These are phyloP conservation scores for Colletotrichum chrysophilum DNA, from an alignment of 2,329 filamentous ascomycete genomes.

Conservation along the genomic window DNA sequence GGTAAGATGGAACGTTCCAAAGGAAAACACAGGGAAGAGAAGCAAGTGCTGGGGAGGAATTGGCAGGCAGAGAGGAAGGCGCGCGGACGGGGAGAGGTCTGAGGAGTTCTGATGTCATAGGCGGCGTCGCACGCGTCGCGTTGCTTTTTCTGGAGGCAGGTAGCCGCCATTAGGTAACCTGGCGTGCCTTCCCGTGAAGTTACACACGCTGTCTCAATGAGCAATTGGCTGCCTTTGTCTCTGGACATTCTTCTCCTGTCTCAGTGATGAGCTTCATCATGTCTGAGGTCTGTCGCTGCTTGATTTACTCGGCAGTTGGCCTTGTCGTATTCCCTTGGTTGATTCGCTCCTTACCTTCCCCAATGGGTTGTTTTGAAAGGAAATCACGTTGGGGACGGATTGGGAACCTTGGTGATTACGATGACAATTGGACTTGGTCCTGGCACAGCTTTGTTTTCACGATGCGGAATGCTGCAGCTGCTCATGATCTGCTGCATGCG, in stretches of 20 bases:
- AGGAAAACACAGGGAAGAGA: background rate
- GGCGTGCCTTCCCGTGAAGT: background rate
- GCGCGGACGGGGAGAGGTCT: background rate
- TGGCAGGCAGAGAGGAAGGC: background rate
- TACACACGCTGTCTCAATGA: background rate
- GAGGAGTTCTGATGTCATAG: slow-evolving; percentile 18
- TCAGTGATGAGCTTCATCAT: background rate
- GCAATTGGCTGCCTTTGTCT: background rate
- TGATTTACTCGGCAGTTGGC: background rate
- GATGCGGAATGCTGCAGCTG: background rate
- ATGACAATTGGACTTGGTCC: background rate
- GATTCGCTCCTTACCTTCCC: background rate
- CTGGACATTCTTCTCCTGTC: background rate
- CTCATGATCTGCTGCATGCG: background rate
- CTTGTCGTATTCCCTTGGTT: background rate
- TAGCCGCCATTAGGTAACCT: slow-evolving; percentile 19
- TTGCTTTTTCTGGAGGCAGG: slow-evolving; percentile 12
- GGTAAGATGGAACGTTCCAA: background rate
- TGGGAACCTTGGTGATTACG: background rate
- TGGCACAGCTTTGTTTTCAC: background rate
- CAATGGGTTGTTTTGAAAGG: background rate
- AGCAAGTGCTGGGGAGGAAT: background rate
- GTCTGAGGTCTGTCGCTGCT: background rate
- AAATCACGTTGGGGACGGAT: background rate
- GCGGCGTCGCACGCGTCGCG: slow-evolving; percentile 14